phyloP scores from a whole-genome alignment of 164 flowering plant species.

The Warburgia ugandensis region DNA sequence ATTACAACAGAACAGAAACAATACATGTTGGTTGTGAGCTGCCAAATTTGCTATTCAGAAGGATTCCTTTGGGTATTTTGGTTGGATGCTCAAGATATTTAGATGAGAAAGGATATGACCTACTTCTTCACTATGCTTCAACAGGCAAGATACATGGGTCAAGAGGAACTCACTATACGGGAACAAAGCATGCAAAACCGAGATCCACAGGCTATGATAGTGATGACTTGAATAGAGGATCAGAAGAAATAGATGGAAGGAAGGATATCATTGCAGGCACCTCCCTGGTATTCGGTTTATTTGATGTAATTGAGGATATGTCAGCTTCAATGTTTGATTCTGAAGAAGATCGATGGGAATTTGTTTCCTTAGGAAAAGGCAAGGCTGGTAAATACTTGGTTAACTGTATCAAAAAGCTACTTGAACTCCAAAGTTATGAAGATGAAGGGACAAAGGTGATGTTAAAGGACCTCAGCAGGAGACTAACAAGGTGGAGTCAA shows the following conservation, averaged over 20 bases:
- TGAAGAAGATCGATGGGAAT: constrained; percentile 33
- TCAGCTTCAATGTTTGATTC: constrained; percentile 29
- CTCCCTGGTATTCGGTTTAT: constrained; percentile 40
- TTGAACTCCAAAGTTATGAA: constrained; percentile 15
- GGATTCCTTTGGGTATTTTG: constrained; percentile 53
- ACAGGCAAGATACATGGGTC: constrained; percentile 29
- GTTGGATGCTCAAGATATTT: constrained; percentile 28
- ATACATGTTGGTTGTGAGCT: constrained; percentile 8
- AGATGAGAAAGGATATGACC: constrained; percentile 34
- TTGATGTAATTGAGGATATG: constrained; percentile 45
- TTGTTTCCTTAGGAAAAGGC: constrained; percentile 31
- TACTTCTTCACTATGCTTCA: constrained; percentile 60
- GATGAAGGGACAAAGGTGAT: constrained; percentile 15
- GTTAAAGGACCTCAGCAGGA: constrained; percentile 31
- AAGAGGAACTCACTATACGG: constrained; percentile 10
- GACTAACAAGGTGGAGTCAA: constrained; percentile 47
- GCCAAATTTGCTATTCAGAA: constrained; percentile 27
- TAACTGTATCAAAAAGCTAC: constrained; percentile 40
- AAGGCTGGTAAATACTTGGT: constrained; percentile 36
- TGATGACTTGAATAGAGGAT: background rate
- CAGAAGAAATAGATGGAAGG: constrained; percentile 11
- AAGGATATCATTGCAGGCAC: constrained; percentile 40
- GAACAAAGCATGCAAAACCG: constrained; percentile 15
- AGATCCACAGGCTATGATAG: constrained; percentile 4
- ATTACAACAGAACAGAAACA: constrained; percentile 6